Evolutionary conservation across 768 basidiomycete genomes (phyloP), one percentile per base, ranked within the genome.

Genomic region (Termitomyces sp.): DNA sequence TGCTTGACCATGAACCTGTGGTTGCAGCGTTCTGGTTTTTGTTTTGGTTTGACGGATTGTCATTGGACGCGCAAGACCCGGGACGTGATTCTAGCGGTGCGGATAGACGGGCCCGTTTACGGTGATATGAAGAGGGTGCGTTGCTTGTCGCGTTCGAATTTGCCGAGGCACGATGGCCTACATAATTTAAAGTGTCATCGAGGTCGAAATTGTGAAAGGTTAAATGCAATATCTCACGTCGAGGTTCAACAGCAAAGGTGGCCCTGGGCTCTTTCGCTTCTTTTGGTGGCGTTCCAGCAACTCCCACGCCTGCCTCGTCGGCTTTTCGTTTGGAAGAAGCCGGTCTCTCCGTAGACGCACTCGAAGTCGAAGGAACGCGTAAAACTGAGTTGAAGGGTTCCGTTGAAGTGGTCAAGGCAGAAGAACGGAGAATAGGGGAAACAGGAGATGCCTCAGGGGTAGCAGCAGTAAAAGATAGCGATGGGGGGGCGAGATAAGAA

Each of bases 91-190:
- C 75, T 18, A 74, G 68, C 8, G 73, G 64, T 22, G 70, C 68
- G 3, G 85, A 82, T 38, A 89, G 67, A 30, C 84, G 80, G 10
- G 84, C 84, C 57, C 89, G 83, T 68, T 91, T 91, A 60, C 83
- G 82, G 60, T 83, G 79, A 64, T 81, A 90, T 5, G 88, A 87
- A 1, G 89, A 88, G 0, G 90, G 89, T 0, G 87, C 85, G 59
- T 52, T 55, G 26, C 56, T 62, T 7, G 74, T 69, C 20, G 77
- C 77, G 24, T 66, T 73, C 16, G 67, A 78, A n/a, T 65, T 73
- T 18, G 67, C 76, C 38, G 84, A 85, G 33, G 78, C 71, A 35
- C 83, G 81, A 60, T 83, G 81, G 48, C 78, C 83, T 83, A 26
- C 26, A 26, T 26, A 18, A 59, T 49, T 48, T 1, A 59, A 20